A percentile compares a stretch with the other conserved stretches of the same genome.
Conservation (phyloP, 2,329 filamentous ascomycete species). For the Kalaharituber pfeilii region DNA sequence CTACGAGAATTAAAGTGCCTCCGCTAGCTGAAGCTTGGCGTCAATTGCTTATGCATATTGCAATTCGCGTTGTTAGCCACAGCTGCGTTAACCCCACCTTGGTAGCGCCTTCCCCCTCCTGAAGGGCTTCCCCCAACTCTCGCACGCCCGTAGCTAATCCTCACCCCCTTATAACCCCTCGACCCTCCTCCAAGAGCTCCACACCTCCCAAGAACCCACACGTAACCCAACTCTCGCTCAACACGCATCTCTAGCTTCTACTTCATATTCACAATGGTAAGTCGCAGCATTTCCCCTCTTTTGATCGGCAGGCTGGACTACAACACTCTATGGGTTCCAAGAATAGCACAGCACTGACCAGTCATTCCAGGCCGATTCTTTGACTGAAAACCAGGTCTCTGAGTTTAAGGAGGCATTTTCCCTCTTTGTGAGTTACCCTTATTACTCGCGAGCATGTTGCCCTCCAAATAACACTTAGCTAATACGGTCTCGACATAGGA, state of each 20-base stretch:
- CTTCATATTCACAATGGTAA: not conserved
- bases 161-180: not conserved
- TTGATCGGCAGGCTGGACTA: not conserved
- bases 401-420: conserved; percentile 99
- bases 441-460: too few relatives aligned
- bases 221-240: too few relatives aligned
- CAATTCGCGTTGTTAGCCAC: too few relatives aligned
- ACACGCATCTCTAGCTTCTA: not conserved
- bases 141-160: not conserved
- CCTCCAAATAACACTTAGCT: not conserved
- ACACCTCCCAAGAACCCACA: not conserved
- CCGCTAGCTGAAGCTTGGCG: too few relatives aligned
- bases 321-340: not conserved
- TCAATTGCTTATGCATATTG: too few relatives aligned
- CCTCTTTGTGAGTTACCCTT: conserved; percentile 67
- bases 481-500: too few relatives aligned
- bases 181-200: not conserved
- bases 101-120: not conserved
- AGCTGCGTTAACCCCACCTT: not conserved
- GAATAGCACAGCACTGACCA: not conserved
- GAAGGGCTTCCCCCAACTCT: not conserved
- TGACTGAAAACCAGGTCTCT: conserved; percentile 99
- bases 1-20: too few relatives aligned
- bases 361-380: conserved; percentile 45
- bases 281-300: not conserved